Base-by-base conservation (phyloP, 2,329 filamentous ascomycete species). In the Rhinocladiella mackenziei region DNA sequence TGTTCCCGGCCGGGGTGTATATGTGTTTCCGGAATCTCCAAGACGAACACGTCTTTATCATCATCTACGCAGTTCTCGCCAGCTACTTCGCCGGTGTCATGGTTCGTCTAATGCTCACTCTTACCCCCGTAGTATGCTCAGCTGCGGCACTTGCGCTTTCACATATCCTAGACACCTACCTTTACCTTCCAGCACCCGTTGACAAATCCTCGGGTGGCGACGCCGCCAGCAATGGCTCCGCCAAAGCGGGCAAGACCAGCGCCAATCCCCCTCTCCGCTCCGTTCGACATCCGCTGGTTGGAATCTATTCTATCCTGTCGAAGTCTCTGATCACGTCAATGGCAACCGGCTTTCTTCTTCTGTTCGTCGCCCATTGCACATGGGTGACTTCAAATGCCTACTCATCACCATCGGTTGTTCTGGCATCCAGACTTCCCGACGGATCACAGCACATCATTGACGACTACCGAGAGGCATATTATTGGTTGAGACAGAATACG, bases 331-430 rank as follows among this genome's bases (percentile, higher is more conserved):
- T 96, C 26, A 81, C 87, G 18, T 78, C 74, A 31, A 77, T 80
- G 36, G 77, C 89, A 61, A 79, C 81, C 8, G 67, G 86, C 26
- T 98, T 95, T 65, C 78, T 98, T 5, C 69, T 97, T 50, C 76
- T 98, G 50, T 98, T 98, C 63, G 92, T 98, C 44, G 78, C 91
- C 39, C 92, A 98, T 74, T 98, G 92, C 71, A 98, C 92, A 8
- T 98, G 94, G 92, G 92, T 98, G 39, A 98, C 92, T 11, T 97
- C 92, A 4, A 97, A 97, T 62, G 94, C 92, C 17, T 98, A 98
- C 71, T 97, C 92, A 5, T 98, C 92, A 18, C 92, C 92, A 4
- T 98, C 92, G 0, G 92, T 98, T 39, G 92, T 98, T 20, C 74
- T 98, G 60, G 92, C 92, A 15, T 96, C 89, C 63, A 81, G 82